Conservation (phyloP, 257 asterid species). For the Ocimum tenuiflorum region DNA sequence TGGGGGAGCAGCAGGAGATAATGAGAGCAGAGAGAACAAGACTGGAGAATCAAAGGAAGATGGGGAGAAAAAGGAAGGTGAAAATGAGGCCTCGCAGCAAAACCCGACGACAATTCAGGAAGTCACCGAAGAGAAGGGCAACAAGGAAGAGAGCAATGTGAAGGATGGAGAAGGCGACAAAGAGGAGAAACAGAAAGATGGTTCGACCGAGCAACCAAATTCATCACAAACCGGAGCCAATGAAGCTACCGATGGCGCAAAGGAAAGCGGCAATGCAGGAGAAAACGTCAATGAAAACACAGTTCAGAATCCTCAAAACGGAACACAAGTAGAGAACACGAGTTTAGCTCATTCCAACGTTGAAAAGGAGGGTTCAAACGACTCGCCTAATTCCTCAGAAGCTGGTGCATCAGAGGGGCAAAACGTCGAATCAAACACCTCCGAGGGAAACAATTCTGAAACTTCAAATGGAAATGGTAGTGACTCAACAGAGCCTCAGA, state of each 20-base stretch:
- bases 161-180: slow-evolving; percentile 20
- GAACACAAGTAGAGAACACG: slow-evolving; percentile 24
- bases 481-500: slow-evolving; percentile 20
- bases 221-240: slow-evolving; percentile 22
- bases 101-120: slow-evolving; percentile 30
- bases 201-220: slow-evolving; percentile 27
- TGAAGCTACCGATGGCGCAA: slow-evolving; percentile 19
- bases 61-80: too few species aligned
- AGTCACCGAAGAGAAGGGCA: slow-evolving; percentile 26
- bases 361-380: too few species aligned
- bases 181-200: slow-evolving; percentile 23
- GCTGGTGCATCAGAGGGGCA: slow-evolving; percentile 16
- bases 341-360: slow-evolving; percentile 15
- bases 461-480: slow-evolving; percentile 11
- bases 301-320: slow-evolving; percentile 26
- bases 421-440: slow-evolving; percentile 12
- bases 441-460: slow-evolving; percentile 24
- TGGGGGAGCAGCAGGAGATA: not conserved
- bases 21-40: slow-evolving; percentile 11
- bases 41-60: not conserved
- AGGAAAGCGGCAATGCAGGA: slow-evolving; percentile 18
- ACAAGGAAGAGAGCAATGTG: not conserved
- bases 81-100: too few species aligned
- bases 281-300: slow-evolving; percentile 18
- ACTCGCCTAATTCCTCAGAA: not conserved